Evolutionary conservation across 139 green algal genomes (phyloP), one percentile per base, ranked within the genome.

Genomic region (Yamagishiella unicocca): DNA sequence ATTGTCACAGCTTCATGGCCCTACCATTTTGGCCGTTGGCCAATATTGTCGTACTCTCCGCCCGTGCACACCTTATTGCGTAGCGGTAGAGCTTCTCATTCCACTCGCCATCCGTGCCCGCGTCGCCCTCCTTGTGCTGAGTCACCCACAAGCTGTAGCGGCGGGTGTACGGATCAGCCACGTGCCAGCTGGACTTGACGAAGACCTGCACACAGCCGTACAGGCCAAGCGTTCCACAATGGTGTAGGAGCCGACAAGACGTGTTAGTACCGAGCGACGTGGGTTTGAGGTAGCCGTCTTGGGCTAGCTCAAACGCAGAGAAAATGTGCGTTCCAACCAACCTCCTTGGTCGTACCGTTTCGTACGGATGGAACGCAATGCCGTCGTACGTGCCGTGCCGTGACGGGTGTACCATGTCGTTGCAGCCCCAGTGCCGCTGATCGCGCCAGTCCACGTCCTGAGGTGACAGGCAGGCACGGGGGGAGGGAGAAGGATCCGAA

Each of bases 151-250:
- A 70, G 22, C 85, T 90, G 86, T 95, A 97, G 29, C 91, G 90
- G 53, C 85, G 74, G 22, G 93, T 89, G 89, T 96, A 96, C 4
- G 94, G 92, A 62, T 96, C 93, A 0, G 93, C 94, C 43, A 97
- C 95, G 68, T 96, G 93, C 95, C 95, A 97, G 55, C 87, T 93
- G 27, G 95, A 90, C 87, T 97, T 97, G 62, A 97, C 71, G 83
- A 97, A 97, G 4, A 97, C 61, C 78, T 84, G n/a, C n/a, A n/a
- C n/a, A n/a, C n/a, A n/a, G n/a, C n/a, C n/a, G n/a, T n/a, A n/a
- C n/a, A n/a, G n/a, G n/a, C n/a, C n/a, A n/a, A n/a, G n/a, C n/a
- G n/a, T n/a, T n/a, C n/a, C n/a, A n/a, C n/a, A n/a, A n/a, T n/a
- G n/a, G n/a, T n/a, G n/a, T n/a, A n/a, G n/a, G n/a, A n/a, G n/a